phyloP scores from a whole-genome alignment of 2,329 filamentous ascomycete genomes.

The Colletotrichum ledebouriae region DNA sequence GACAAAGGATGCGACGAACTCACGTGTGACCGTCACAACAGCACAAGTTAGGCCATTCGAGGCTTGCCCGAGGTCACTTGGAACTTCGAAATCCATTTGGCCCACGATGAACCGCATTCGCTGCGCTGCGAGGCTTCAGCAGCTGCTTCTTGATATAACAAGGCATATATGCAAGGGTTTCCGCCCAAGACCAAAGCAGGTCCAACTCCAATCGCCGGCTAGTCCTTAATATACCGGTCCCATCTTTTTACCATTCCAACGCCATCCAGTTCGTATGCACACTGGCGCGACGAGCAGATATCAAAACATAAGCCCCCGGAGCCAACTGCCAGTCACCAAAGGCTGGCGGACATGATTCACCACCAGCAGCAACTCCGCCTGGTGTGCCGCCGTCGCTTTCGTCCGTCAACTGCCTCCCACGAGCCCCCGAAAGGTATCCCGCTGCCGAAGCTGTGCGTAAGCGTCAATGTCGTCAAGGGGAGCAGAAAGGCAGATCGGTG shows the following conservation, averaged over 20 bases:
- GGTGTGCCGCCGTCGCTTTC: not conserved
- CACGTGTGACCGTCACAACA: no score
- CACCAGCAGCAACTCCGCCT: constrained; percentile 3
- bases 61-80: not conserved
- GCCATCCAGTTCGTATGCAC: constrained; percentile 27
- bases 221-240: constrained; percentile 1
- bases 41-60: not conserved
- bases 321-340: constrained; percentile 9
- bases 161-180: constrained; percentile 33
- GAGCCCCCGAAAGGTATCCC: constrained; percentile 11
- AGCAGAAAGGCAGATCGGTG: constrained; percentile 20
- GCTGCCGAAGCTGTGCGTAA: constrained; percentile 39
- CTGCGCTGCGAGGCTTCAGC: constrained; percentile 11
- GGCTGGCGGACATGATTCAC: constrained; percentile 5
- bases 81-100: not conserved
- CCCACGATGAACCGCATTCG: constrained; percentile 2
- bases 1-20: no score
- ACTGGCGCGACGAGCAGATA: not conserved
- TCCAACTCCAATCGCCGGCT: constrained; percentile 35
- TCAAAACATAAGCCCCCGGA: constrained; percentile 35
- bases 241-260: constrained; percentile 31
- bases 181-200: not conserved
- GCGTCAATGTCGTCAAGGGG: constrained; percentile 29
- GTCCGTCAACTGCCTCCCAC: constrained; percentile 5
- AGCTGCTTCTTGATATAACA: constrained; percentile 11